Conservation (phyloP, 2,329 filamentous ascomycete species). For the Lachnum nothofagi region DNA sequence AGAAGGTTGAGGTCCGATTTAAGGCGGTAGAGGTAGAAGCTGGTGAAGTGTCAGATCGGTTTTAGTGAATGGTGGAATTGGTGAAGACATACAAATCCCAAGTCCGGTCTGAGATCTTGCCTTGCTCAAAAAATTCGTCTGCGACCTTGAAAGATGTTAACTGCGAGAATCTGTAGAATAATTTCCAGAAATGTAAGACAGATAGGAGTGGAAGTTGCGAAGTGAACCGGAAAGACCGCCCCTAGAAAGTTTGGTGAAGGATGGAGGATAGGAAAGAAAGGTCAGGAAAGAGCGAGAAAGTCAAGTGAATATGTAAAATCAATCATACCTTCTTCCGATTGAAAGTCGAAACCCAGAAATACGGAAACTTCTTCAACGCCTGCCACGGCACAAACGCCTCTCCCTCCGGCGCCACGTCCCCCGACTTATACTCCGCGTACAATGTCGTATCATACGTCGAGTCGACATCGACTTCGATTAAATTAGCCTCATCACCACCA, state of each 20-base stretch:
- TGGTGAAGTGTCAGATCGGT: slow-evolving; percentile 32
- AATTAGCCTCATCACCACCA: too few species aligned
- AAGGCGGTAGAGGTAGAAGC: slow-evolving; percentile 63
- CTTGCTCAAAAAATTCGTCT: slow-evolving; percentile 48
- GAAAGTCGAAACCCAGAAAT: slow-evolving; percentile 50
- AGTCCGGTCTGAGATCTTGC: slow-evolving; percentile 51
- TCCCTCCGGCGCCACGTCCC: slow-evolving; percentile 23
- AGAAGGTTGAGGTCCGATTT: slow-evolving; percentile 39
- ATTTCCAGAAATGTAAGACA: not conserved
- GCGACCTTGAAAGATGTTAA: slow-evolving; percentile 20
- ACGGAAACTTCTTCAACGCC: slow-evolving; percentile 53
- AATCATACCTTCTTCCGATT: slow-evolving; percentile 46
- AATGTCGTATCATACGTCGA: not conserved
- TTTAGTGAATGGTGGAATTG: not conserved
- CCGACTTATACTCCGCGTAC: slow-evolving; percentile 15
- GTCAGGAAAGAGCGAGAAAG: too few species aligned
- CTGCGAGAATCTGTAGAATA: not conserved
- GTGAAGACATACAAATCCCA: slow-evolving; percentile 69
- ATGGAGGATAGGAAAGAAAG: not conserved
- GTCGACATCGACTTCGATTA: not conserved
- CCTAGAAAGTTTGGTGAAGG: too few species aligned
- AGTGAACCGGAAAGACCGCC: too few species aligned
- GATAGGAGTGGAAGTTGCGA: not conserved
- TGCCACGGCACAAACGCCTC: slow-evolving; percentile 47
- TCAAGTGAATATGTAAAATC: too few species aligned